A percentile compares a stretch with the other conserved stretches of the same genome.
These are phyloP conservation scores for Ottelia alismoides DNA, from an alignment of 106 monocot genomes.

Conservation along the genomic window DNA sequence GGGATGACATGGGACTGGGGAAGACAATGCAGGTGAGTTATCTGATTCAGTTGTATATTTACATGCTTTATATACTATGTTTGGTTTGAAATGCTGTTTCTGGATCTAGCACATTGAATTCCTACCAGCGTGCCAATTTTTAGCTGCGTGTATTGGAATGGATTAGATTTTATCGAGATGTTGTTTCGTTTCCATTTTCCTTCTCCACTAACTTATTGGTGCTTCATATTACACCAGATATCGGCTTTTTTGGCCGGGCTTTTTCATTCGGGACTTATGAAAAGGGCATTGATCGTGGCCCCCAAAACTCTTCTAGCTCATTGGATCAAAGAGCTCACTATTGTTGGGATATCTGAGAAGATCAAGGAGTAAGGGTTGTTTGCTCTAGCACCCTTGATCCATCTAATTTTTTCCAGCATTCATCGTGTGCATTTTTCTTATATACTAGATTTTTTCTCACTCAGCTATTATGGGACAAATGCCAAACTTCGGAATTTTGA, in stretches of 20 bases:
- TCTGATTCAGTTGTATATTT: no score
- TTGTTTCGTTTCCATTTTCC: not conserved
- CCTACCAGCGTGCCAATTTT: no score
- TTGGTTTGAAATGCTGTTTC: no score
- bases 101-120: no score
- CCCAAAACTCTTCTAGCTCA: conserved; percentile 93
- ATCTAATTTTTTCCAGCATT: not conserved
- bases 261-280: conserved; percentile 66
- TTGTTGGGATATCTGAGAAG: conserved; percentile 62
- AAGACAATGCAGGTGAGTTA: conserved; percentile 97
- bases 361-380: conserved; percentile 58
- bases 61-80: no score
- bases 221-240: conserved; percentile 44
- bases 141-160: no score
- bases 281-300: conserved; percentile 73
- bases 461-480: conserved; percentile 76
- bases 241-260: conserved; percentile 84
- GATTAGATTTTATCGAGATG: no score
- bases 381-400: not conserved
- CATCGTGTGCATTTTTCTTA: not conserved
- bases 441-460: conserved; percentile 5
- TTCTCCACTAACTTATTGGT: not conserved
- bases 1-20: conserved; percentile 98
- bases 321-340: conserved; percentile 85
- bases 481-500: conserved; percentile 59